These are phyloP conservation scores for Talaromyces stipitatus DNA, from an alignment of 495 filamentous ascomycete genomes.

Conservation along the genomic window DNA sequence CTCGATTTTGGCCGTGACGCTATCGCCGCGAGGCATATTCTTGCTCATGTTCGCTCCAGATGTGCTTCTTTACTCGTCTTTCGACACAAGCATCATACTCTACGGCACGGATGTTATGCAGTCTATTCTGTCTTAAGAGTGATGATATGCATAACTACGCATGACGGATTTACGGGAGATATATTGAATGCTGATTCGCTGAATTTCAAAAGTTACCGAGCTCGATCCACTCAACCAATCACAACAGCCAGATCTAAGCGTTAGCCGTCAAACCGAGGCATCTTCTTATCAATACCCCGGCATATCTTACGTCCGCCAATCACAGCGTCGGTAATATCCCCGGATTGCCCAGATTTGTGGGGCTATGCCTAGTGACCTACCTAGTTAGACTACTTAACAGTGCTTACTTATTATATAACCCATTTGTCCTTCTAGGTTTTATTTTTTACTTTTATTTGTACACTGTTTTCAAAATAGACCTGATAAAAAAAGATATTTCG, in stretches of 20 bases:
- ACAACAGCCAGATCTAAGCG: neutral
- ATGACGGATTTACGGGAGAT: too few species aligned
- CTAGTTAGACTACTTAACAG: neutral
- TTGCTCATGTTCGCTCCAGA: too few species aligned
- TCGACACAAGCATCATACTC: too few species aligned
- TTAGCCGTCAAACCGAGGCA: neutral
- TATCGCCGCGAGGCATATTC: too few species aligned
- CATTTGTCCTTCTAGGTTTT: neutral
- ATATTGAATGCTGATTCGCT: too few species aligned
- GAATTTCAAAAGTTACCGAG: neutral
- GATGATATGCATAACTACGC: too few species aligned
- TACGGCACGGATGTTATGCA: too few species aligned
- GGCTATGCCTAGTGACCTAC: neutral
- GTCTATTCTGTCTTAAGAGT: too few species aligned
- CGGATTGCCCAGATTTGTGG: neutral
- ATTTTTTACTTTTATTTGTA: neutral
- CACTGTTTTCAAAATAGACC: neutral
- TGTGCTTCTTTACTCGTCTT: too few species aligned
- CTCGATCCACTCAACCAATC: neutral
- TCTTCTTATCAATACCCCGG: neutral
- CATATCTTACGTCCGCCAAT: neutral
- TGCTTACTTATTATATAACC: neutral
- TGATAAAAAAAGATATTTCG: neutral
- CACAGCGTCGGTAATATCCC: neutral
- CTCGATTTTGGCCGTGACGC: too few species aligned